Percentiles rank a stretch among this genome's conserved stretches.
Conservation (phyloP, 2,329 filamentous ascomycete species). For the Sporothrix sp. region DNA sequence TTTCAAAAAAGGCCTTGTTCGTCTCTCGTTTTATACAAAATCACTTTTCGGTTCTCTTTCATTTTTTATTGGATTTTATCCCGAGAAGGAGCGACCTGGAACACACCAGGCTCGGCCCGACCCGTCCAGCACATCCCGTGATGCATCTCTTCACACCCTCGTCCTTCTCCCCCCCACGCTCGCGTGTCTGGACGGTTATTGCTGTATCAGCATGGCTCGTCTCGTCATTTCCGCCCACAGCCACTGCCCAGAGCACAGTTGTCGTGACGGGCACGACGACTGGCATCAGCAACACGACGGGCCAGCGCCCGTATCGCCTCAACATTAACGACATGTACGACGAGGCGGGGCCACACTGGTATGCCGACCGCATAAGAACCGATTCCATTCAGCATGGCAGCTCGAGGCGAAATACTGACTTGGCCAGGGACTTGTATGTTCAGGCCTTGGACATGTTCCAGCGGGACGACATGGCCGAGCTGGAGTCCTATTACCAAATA, state of each 20-base stretch:
- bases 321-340: slow-evolving; percentile 39
- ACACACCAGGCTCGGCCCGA: too few relatives aligned
- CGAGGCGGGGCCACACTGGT: slow-evolving; percentile 36
- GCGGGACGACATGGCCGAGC: slow-evolving; percentile 30
- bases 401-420: slow-evolving; percentile 7
- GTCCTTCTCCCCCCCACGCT: background rate
- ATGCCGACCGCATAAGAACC: slow-evolving; percentile 15
- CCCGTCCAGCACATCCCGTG: background rate
- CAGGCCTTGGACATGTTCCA: slow-evolving; percentile 36
- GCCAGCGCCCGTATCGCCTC: slow-evolving; percentile 34
- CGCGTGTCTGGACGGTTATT: background rate
- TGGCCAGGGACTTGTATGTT: slow-evolving; percentile 39
- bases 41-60: too few relatives aligned
- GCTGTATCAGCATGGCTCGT: background rate
- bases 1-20: too few relatives aligned
- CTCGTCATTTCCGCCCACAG: background rate
- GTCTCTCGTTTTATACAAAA: too few relatives aligned
- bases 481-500: slow-evolving; percentile 41
- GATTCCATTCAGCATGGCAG: too few relatives aligned
- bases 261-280: slow-evolving; percentile 29
- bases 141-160: background rate
- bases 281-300: slow-evolving; percentile 28
- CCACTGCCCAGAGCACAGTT: background rate
- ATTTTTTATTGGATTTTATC: too few relatives aligned
- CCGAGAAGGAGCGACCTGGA: too few relatives aligned